Base-by-base conservation (phyloP, 306 rosid species). In the Medicago arabica region DNA sequence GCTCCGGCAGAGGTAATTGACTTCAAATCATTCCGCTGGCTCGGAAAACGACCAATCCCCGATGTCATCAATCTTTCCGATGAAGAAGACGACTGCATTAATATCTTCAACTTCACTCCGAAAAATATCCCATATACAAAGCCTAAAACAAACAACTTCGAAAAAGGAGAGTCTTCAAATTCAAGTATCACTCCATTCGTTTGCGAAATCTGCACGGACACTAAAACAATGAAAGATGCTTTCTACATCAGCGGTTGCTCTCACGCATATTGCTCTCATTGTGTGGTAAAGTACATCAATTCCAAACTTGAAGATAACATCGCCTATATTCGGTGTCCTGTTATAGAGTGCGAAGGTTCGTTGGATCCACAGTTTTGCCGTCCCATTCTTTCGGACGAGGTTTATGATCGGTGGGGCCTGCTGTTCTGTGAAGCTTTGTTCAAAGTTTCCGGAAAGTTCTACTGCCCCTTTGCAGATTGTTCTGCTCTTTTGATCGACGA, bases 381-480 rank as follows among this genome's bases (percentile, higher is more conserved):
- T 44, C 13, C 50, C 1, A 44, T 44, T 44, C 50, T 44, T 44
- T 0, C 15, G 0, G 5, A 13, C 6, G 50, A 44, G 1, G 50
- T 11, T 11, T 44, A 80, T 0, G 80, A 82, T 13, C 63, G 83
- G 47, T 87, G 91, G 91, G 84, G 19, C n/a, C 6, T 15, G 17
- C 18, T 2, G 1, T 6, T 49, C 18, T 49, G 55, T 18, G 55
- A 49, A 84, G 7, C 80, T 0, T n/a, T 72, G 25, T 71, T 84
- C 1, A 21, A 41, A 2, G 67, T 6, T 0, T 18, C 57, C 2
- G 55, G 85, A 15, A 85, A 68, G 31, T 75, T 83, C 46, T 83
- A 83, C 11, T 85, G 89, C 8, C 87, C 89, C 0, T 85, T 68
- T 0, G 53, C 67, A 51, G 85, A 81, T 14, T 85, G 89, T 14